These are phyloP conservation scores for Fermentozyma sake DNA, from an alignment of 1,139 yeast species.

Conservation along the genomic window DNA sequence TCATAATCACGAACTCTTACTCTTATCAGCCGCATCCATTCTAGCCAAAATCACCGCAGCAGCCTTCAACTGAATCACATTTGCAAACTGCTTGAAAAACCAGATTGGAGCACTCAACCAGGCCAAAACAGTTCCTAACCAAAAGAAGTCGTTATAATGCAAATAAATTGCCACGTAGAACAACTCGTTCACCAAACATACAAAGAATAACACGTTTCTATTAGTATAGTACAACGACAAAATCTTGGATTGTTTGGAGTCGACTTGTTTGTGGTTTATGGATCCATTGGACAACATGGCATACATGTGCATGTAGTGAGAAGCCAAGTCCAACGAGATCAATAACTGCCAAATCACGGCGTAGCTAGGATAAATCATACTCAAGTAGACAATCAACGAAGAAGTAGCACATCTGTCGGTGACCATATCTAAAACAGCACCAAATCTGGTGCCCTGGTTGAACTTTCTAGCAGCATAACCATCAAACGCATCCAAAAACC, in stretches of 20 bases:
- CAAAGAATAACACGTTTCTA: conserved; percentile 74
- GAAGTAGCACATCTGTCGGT: conserved; percentile 97
- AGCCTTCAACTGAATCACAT: conserved; percentile 79
- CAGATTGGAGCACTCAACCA: conserved; percentile 77
- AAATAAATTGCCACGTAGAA: conserved; percentile 89
- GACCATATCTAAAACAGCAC: conserved; percentile 98
- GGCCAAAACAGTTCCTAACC: conserved; percentile 65
- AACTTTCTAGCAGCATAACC: conserved; percentile 91
- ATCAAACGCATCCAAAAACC: conserved; percentile 92
- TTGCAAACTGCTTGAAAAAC: conserved; percentile 87
- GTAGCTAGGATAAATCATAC: conserved; percentile 69
- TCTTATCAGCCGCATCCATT: conserved; percentile 66
- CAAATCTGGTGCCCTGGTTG: conserved; percentile 87
- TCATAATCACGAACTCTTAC: not conserved
- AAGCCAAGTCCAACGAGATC: conserved; percentile 84
- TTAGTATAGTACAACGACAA: conserved; percentile 84
- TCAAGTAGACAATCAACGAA: conserved; percentile 78
- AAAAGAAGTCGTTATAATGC: conserved; percentile 59
- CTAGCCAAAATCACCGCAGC: conserved; percentile 83
- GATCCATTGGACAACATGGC: conserved; percentile 83
- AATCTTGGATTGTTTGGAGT: conserved; percentile 63
- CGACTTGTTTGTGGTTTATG: conserved; percentile 79
- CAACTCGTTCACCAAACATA: conserved; percentile 89
- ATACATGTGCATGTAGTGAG: conserved; percentile 98
- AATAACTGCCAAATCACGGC: conserved; percentile 76